Base-by-base conservation (phyloP, 306 rosid genomes). In the Mimosa bimucronata region DNA sequence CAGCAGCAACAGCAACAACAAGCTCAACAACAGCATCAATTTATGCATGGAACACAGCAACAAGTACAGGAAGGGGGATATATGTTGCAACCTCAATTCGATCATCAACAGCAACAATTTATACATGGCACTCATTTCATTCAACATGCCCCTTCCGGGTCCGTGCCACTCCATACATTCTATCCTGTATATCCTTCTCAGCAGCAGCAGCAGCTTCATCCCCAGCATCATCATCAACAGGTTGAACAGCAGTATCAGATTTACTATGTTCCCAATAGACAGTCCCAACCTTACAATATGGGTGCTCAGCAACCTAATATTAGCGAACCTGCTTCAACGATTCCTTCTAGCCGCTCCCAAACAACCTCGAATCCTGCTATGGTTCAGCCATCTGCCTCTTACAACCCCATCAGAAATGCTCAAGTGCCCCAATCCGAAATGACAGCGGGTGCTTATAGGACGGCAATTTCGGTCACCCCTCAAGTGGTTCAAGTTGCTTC, bases 181-280 rank as follows among this genome's bases (percentile, higher is more conserved):
- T 95, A 83, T 85, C 97, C 96, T 73, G 90, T 93, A 66, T 94
- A 95, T 88, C 92, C 94, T 74, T 78, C 98, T 73, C 97, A 92
- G 87, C 98, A 88, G 38, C 38, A 34, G 65, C 95, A 89, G 52
- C 95, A 89, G 52, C 83, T 86, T 52, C 96, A 85, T 18, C 92
- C 67, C 2, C 92, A 74, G 55, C 94, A 83, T 74, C 88, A 78
- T 37, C 89, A 81, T 74, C 94, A 83, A 79, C 94, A 83, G 83
- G 80, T 81, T 74, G 91, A 90, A 66, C 94, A 88, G 88, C 94
- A 85, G 53, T 88, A 88, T 66, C 89, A 88, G 34, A 86, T 92
- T 70, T 92, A 91, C 87, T 91, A 92, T 83, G 73, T 92, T 55
- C 94, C 93, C 48, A 82, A 95, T 6, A 91, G 98, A 81, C 98